These are phyloP conservation scores for Sophora flavescens DNA, from an alignment of 306 rosid genomes.

Conservation along the genomic window DNA sequence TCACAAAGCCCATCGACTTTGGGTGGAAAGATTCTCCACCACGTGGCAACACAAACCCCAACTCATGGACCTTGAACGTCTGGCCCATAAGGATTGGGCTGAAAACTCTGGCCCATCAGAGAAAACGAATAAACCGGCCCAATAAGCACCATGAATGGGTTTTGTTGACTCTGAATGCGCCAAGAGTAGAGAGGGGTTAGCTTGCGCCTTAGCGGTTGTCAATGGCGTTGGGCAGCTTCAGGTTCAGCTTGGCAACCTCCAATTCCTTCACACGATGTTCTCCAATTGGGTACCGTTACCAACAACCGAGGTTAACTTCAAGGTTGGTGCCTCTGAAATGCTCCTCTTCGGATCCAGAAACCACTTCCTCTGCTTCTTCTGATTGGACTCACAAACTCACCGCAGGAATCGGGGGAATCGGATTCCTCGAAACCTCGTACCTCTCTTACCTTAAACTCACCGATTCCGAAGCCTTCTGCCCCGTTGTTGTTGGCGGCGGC, in stretches of 20 bases:
- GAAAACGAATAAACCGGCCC: background rate
- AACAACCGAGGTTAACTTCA: conserved; percentile 31
- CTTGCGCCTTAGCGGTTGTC: conserved; percentile 2
- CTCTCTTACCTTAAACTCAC: conserved; percentile 82
- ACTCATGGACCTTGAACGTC: background rate
- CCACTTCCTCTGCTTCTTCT: conserved; percentile 46
- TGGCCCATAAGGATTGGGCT: background rate
- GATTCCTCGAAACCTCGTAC: conserved; percentile 83
- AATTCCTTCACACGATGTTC: conserved; percentile 39
- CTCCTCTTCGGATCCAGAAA: conserved; percentile 53
- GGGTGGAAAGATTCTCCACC: conserved; percentile 34
- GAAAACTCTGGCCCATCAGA: background rate
- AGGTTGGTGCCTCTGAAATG: conserved; percentile 49
- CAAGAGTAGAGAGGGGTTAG: too few relatives aligned
- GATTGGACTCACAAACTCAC: conserved; percentile 54
- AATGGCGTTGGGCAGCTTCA: conserved; percentile 60
- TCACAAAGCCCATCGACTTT: conserved; percentile 41
- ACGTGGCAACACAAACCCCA: conserved; percentile 34
- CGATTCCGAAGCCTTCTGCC: conserved; percentile 73
- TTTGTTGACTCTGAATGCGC: background rate
- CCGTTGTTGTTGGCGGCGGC: conserved; percentile 54
- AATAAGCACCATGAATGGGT: background rate
- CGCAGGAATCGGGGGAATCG: conserved; percentile 69
- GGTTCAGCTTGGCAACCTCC: conserved; percentile 50
- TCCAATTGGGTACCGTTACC: conserved; percentile 35